These are phyloP conservation scores for Suillus clintonianus DNA, from an alignment of 768 basidiomycete genomes.

Conservation along the genomic window DNA sequence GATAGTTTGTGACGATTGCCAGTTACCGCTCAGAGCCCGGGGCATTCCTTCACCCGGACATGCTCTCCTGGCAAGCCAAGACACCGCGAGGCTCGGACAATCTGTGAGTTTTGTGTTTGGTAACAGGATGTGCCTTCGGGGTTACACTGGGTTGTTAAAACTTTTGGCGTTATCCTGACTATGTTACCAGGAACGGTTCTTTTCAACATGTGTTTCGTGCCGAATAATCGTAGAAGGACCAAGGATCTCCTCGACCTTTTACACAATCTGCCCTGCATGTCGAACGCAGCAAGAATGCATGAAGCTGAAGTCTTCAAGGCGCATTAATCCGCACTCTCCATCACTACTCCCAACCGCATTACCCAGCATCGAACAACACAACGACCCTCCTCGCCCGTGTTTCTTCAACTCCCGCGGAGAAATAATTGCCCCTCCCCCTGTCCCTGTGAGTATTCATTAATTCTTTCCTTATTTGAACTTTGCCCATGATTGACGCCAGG, in stretches of 20 bases:
- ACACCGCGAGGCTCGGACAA: background rate
- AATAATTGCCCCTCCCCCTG: background rate
- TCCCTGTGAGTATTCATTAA: background rate
- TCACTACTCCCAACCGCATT: background rate
- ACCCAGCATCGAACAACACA: background rate
- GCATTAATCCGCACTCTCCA: conserved; percentile 3
- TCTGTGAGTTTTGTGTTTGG: conserved; percentile 4
- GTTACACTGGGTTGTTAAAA: background rate
- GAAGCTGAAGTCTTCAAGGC: background rate
- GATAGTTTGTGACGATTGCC: conserved; percentile 5
- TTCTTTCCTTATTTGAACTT: background rate
- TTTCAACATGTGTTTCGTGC: conserved; percentile 9
- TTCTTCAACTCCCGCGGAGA: conserved; percentile 6
- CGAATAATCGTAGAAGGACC: conserved; percentile 6
- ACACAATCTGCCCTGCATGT: conserved; percentile 17
- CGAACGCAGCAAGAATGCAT: background rate
- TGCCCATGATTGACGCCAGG: background rate
- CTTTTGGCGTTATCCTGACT: background rate
- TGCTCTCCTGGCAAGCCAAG: background rate
- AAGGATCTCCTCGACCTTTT: background rate
- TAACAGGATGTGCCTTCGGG: background rate
- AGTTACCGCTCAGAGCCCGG: background rate
- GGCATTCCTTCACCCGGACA: too few relatives aligned
- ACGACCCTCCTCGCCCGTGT: background rate
- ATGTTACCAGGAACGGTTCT: background rate